Percentiles rank a stretch among this genome's conserved stretches.
Conservation (phyloP, 2,329 filamentous ascomycete species). For the Aureobasidium sp. region DNA sequence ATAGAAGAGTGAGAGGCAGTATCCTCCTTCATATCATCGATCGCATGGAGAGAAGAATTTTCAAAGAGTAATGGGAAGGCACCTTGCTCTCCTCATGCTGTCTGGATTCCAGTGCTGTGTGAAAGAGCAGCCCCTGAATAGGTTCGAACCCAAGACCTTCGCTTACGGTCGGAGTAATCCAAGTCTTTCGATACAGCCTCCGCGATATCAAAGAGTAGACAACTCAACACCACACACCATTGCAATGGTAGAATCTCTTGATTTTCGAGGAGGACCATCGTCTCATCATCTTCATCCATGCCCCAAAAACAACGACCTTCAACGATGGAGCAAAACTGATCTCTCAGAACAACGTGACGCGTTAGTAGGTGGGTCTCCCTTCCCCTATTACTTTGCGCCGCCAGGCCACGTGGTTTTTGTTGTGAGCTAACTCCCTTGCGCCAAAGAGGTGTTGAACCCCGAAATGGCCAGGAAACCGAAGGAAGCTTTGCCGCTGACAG, state of each 20-base stretch:
- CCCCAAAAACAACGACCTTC: background rate
- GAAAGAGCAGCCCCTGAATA: background rate
- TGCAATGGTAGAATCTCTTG: background rate
- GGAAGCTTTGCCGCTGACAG: constrained; percentile 1
- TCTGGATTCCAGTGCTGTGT: background rate
- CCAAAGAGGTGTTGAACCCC: constrained; percentile 1
- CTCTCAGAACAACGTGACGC: constrained; percentile 6
- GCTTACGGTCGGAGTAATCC: background rate
- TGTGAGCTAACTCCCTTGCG: constrained; percentile 5
- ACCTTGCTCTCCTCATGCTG: background rate
- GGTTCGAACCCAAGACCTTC: background rate
- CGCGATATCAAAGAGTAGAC: background rate
- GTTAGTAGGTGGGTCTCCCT: background rate
- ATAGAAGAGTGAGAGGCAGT: background rate
- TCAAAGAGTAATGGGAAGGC: background rate
- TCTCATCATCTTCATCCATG: background rate
- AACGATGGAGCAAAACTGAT: constrained; percentile 3
- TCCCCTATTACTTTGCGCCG: constrained; percentile 1
- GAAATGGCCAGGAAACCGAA: background rate
- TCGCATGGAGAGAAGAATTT: no score
- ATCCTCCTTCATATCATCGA: background rate
- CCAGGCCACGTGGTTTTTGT: constrained; percentile 5
- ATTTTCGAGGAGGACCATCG: background rate
- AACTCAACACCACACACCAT: background rate
- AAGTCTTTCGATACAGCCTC: background rate